phyloP scores from a whole-genome alignment of 2,329 filamentous ascomycete genomes.

The Cladobotryum protrusum region DNA sequence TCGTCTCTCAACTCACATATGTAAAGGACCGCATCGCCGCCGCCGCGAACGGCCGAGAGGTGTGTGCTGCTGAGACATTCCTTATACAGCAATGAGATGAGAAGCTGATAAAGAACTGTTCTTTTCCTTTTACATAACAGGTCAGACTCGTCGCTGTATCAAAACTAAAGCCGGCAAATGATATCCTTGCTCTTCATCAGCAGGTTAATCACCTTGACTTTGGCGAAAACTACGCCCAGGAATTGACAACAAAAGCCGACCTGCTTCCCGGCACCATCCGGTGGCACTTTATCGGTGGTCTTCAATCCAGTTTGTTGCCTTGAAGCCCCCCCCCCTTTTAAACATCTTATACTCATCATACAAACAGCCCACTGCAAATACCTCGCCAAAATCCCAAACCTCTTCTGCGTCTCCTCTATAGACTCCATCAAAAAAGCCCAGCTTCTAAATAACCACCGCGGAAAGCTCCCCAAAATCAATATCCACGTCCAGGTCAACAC shows the following conservation, averaged over 20 bases:
- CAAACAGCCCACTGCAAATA: slow-evolving; percentile 78
- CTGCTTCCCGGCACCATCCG: slow-evolving; percentile 69
- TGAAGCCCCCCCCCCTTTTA: slow-evolving; percentile 1
- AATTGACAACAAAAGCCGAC: slow-evolving; percentile 78
- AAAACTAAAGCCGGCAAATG: slow-evolving; percentile 88
- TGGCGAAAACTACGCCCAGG: slow-evolving; percentile 93
- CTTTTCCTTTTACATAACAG: slow-evolving; percentile 41
- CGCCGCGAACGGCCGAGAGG: slow-evolving; percentile 47
- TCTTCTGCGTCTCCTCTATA: slow-evolving; percentile 88
- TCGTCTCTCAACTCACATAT: slow-evolving; percentile 55
- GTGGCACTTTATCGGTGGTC: slow-evolving; percentile 95
- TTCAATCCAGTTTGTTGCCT: slow-evolving; percentile 61
- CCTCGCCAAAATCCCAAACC: slow-evolving; percentile 78
- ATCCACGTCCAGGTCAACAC: slow-evolving; percentile 96
- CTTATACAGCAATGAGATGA: neutral
- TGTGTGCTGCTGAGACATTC: slow-evolving; percentile 31
- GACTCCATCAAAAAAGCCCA: slow-evolving; percentile 84
- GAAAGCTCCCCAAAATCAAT: slow-evolving; percentile 45
- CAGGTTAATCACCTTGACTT: slow-evolving; percentile 63
- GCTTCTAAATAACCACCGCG: slow-evolving; percentile 69
- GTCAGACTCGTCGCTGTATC: slow-evolving; percentile 89
- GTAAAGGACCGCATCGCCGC: slow-evolving; percentile 54
- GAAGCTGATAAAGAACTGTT: neutral
- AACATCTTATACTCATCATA: neutral
- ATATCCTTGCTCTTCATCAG: slow-evolving; percentile 78